A percentile compares a stretch with the other conserved stretches of the same genome.
phyloP scores from a whole-genome alignment of 2,329 filamentous ascomycete genomes.

The Neonectria sp. region DNA sequence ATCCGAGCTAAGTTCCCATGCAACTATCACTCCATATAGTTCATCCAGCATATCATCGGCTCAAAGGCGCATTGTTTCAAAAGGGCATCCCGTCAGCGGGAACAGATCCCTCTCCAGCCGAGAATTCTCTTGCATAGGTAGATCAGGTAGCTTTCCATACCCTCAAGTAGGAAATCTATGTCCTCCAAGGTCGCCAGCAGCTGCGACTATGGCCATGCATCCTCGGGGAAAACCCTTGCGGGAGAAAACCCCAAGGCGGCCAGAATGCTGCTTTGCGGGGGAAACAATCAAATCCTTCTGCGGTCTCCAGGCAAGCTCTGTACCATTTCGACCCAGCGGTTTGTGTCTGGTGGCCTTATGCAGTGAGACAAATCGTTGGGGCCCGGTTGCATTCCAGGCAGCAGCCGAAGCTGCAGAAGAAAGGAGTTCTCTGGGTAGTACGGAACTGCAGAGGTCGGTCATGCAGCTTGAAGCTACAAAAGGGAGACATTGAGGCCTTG shows the following conservation, averaged over 20 bases:
- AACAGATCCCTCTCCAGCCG: constrained; percentile 13
- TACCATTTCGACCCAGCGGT: no score
- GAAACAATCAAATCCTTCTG: no score
- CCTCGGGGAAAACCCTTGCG: no score
- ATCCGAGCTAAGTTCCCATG: constrained; percentile 8
- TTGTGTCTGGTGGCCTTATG: not conserved
- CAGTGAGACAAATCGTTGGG: constrained; percentile 16
- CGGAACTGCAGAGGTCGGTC: constrained; percentile 29
- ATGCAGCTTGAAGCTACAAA: constrained; percentile 27
- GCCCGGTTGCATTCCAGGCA: constrained; percentile 19
- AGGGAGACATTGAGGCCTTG: constrained; percentile 16
- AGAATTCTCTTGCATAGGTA: constrained; percentile 31
- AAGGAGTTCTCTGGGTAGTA: constrained; percentile 30
- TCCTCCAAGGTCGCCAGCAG: constrained; percentile 26
- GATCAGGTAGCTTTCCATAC: constrained; percentile 30
- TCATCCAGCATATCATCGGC: constrained; percentile 26
- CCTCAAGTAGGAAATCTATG: constrained; percentile 6
- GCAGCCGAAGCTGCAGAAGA: constrained; percentile 27
- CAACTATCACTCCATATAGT: constrained; percentile 18
- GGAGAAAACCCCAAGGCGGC: no score
- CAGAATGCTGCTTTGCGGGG: no score
- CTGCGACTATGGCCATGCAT: not conserved
- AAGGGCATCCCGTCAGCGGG: constrained; percentile 10
- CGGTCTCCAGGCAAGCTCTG: no score
- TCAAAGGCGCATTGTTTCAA: constrained; percentile 27